phyloP scores from a whole-genome alignment of 2,329 filamentous ascomycete genomes.

The Trichoderma aggressivum region DNA sequence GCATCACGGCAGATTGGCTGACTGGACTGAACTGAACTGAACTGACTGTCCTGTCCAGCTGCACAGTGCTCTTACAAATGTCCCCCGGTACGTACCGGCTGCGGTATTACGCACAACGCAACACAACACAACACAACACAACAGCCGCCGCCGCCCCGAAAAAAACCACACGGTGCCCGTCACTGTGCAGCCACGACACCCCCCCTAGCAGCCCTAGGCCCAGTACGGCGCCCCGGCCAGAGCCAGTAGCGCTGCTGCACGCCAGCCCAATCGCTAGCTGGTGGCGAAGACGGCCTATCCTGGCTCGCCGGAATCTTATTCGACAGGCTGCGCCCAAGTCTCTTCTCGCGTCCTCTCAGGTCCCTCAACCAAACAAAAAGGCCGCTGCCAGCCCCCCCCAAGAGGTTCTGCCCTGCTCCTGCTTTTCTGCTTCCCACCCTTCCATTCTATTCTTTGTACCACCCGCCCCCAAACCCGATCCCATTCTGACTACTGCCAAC shows the following conservation, averaged over 20 bases:
- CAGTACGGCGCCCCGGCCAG: not conserved
- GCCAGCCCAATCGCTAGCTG: constrained; percentile 32
- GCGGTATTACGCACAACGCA: not conserved
- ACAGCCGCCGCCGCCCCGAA: not conserved
- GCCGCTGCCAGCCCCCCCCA: constrained; percentile 25
- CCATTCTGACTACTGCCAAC: constrained; percentile 19
- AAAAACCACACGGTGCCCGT: not conserved
- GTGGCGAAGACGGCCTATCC: constrained; percentile 33
- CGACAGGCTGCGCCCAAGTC: constrained; percentile 26
- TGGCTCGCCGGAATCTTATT: constrained; percentile 29
- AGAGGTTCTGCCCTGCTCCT: constrained; percentile 18
- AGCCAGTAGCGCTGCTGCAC: constrained; percentile 23
- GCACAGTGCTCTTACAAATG: not conserved
- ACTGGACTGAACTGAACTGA: not conserved
- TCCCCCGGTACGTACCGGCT: not conserved
- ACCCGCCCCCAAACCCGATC: constrained; percentile 20
- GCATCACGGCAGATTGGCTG: not conserved
- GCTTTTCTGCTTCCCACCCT: constrained; percentile 17
- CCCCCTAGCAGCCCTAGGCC: not conserved
- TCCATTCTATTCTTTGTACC: constrained; percentile 23
- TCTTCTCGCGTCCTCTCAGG: constrained; percentile 26
- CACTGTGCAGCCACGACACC: constrained; percentile 1
- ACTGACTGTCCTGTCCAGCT: not conserved
- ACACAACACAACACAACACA: not conserved
- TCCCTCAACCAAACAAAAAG: constrained; percentile 26